Evolutionary conservation across 345 rosid genomes (phyloP).

Genomic region (Viola odorata): DNA sequence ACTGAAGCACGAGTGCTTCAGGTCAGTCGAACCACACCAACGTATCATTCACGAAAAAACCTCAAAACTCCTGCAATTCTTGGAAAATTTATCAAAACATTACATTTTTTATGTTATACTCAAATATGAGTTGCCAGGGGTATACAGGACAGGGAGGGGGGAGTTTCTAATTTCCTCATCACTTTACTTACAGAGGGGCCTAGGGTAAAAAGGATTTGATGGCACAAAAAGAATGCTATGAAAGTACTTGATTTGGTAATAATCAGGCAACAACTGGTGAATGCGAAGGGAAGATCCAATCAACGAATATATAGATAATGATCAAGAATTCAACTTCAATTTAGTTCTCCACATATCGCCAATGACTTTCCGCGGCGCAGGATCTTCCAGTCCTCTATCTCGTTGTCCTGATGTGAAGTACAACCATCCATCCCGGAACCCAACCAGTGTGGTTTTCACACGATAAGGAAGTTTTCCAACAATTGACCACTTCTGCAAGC

Average conservation of each 20-base stretch:
- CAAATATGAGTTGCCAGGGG: no score
- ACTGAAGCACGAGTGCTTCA: no score
- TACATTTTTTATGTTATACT: no score
- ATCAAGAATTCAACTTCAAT: slow-evolving; percentile 48
- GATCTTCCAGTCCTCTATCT: slow-evolving; percentile 81
- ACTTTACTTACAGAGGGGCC: background rate
- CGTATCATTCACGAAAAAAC: no score
- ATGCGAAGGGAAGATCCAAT: background rate
- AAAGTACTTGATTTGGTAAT: slow-evolving; percentile 2
- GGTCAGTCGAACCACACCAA: no score
- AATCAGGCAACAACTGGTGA: slow-evolving; percentile 3
- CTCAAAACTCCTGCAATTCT: no score
- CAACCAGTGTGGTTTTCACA: slow-evolving; percentile 86
- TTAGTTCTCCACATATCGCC: slow-evolving; percentile 94
- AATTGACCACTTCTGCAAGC: slow-evolving; percentile 75
- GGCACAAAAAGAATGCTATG: background rate
- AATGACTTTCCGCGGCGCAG: slow-evolving; percentile 71
- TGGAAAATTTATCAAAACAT: no score
- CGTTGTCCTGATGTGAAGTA: slow-evolving; percentile 97
- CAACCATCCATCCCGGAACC: slow-evolving; percentile 75
- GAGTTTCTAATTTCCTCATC: background rate
- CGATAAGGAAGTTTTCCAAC: slow-evolving; percentile 86
- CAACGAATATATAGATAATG: slow-evolving; percentile 11
- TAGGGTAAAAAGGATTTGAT: background rate
- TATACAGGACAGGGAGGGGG: background rate